phyloP scores from a whole-genome alignment of 495 filamentous ascomycete species.

The Paragyromitra xinjiangensis region DNA sequence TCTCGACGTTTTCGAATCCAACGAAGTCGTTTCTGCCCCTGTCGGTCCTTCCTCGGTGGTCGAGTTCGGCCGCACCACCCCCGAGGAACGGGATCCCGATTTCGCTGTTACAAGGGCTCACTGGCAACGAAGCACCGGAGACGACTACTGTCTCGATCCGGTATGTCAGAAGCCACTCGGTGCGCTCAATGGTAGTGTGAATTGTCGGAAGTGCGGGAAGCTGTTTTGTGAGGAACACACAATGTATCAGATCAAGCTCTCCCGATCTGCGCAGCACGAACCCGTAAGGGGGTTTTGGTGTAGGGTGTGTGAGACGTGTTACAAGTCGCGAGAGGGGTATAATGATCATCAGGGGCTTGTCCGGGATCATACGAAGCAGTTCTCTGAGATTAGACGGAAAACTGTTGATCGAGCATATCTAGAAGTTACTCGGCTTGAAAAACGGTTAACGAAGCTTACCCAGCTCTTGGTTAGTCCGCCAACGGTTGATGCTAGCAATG shows the following conservation, averaged over 20 bases:
- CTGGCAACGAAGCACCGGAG: constrained; percentile 79
- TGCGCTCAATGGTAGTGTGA: constrained; percentile 80
- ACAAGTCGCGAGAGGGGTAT: constrained; percentile 94
- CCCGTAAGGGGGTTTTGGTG: constrained; percentile 93
- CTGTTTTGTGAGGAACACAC: constrained; percentile 98
- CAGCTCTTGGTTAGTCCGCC: constrained; percentile 78
- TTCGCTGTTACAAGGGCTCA: constrained; percentile 86
- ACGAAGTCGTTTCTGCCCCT: constrained; percentile 67
- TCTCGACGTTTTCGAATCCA: constrained; percentile 97
- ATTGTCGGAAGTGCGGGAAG: constrained; percentile 90
- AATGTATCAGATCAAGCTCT: constrained; percentile 99
- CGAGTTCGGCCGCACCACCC: constrained; percentile 44
- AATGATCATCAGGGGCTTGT: constrained; percentile 82
- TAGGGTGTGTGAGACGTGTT: constrained; percentile 95
- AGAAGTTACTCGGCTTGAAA: constrained; percentile 88
- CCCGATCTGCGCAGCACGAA: constrained; percentile 86
- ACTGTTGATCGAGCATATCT: constrained; percentile 83
- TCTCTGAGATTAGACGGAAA: constrained; percentile 73
- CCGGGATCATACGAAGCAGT: constrained; percentile 74
- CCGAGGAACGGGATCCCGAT: constrained; percentile 76
- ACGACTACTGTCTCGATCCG: constrained; percentile 86
- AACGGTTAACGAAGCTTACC: constrained; percentile 85
- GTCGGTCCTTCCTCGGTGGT: constrained; percentile 45
- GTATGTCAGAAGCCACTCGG: constrained; percentile 82
- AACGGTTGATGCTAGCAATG: constrained; percentile 60